A percentile compares a stretch with the other conserved stretches of the same genome.
Evolutionary conservation across 2,329 filamentous ascomycete genomes (phyloP).

Genomic region (Sporothrix phasma): DNA sequence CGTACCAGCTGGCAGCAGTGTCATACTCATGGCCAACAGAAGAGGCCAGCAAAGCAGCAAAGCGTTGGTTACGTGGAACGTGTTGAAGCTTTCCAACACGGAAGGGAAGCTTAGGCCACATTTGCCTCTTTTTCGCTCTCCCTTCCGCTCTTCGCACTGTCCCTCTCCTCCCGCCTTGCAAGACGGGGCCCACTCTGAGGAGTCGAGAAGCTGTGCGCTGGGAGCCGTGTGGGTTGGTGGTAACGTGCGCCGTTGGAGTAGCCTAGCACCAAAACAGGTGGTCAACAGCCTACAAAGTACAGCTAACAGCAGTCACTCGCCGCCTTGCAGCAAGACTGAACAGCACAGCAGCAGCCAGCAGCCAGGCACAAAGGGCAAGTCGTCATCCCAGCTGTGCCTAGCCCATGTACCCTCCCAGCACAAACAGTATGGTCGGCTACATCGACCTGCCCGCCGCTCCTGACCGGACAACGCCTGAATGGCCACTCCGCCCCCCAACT

Average conservation of each 20-base stretch:
- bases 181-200: constrained; percentile 14
- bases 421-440: constrained; percentile 8
- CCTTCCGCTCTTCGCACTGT: background rate
- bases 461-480: constrained; percentile 13
- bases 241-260: no score
- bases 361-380: constrained; percentile 16
- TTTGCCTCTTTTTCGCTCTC: background rate
- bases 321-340: background rate
- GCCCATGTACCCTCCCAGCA: constrained; percentile 11
- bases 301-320: background rate
- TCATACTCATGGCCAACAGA: no score
- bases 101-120: background rate
- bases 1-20: background rate
- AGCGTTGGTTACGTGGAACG: constrained; percentile 19
- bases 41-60: constrained; percentile 1
- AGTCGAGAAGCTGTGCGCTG: constrained; percentile 10
- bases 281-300: no score
- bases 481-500: constrained; percentile 2
- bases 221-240: constrained; percentile 12
- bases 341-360: background rate
- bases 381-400: constrained; percentile 28
- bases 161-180: background rate
- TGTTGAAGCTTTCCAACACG: constrained; percentile 19
- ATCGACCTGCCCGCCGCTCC: background rate
- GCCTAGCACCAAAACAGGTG: no score